A percentile compares a stretch with the other conserved stretches of the same genome.
phyloP scores from a whole-genome alignment of 345 rosid species.

The Pistacia vera region DNA sequence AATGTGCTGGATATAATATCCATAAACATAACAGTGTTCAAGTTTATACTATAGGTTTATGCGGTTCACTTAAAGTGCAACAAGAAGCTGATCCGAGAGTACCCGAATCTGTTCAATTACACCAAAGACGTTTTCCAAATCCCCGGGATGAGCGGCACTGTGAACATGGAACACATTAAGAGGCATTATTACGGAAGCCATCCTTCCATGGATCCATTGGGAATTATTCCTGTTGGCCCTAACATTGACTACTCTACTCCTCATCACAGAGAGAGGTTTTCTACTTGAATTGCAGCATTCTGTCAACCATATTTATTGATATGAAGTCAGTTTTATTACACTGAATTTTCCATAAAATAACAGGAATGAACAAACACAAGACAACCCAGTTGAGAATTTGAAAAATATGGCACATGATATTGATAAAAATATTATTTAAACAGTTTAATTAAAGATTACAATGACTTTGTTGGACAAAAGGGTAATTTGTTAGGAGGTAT shows the following conservation, averaged over 20 bases:
- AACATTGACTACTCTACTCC: conserved; percentile 36
- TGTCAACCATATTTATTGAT: too few species aligned
- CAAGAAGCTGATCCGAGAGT: conserved; percentile 45
- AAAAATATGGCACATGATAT: background rate
- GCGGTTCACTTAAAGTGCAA: conserved; percentile 61
- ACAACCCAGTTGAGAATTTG: background rate
- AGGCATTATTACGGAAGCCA: conserved; percentile 50
- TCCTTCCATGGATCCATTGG: conserved; percentile 44
- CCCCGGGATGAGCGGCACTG: conserved; percentile 41
- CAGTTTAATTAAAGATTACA: too few species aligned
- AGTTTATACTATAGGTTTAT: conserved; percentile 35
- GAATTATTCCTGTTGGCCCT: conserved; percentile 50
- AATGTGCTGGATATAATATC: too few species aligned
- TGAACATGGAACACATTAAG: conserved; percentile 49
- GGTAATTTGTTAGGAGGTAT: background rate
- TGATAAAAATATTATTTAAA: too few species aligned
- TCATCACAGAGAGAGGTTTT: conserved; percentile 40
- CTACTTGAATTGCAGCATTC: background rate
- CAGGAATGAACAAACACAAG: background rate
- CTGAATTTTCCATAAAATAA: background rate
- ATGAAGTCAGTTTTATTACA: too few species aligned
- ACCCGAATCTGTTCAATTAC: conserved; percentile 50
- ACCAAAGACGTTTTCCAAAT: conserved; percentile 49
- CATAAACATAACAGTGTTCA: too few species aligned
- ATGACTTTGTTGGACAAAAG: background rate